phyloP scores from a whole-genome alignment of 305 asterid species.

The Fraxinus sp. region DNA sequence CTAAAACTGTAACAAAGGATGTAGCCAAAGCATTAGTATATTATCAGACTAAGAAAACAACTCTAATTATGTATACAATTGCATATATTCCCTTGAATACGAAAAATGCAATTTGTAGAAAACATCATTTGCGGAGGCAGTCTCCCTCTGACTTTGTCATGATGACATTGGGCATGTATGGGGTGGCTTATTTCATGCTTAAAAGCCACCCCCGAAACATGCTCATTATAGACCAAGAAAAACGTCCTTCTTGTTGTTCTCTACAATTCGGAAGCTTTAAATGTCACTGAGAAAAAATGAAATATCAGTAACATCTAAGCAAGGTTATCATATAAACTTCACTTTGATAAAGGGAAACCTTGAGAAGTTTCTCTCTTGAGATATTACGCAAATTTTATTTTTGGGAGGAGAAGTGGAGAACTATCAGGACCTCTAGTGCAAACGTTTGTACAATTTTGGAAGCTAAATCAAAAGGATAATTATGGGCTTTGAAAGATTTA shows the following conservation, averaged over 20 bases:
- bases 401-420: not conserved
- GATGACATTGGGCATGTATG: not conserved
- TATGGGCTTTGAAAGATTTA: not conserved
- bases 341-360: not conserved
- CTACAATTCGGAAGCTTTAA: not conserved
- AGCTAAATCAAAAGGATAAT: not conserved
- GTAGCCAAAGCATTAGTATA: not conserved
- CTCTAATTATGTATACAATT: not conserved
- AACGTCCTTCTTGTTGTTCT: not conserved
- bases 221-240: not conserved
- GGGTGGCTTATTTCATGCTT: not conserved
- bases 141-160: not conserved
- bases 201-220: not conserved
- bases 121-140: not conserved
- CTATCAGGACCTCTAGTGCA: not conserved
- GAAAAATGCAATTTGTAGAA: not conserved
- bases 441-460: not conserved
- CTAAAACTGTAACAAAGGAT: not conserved
- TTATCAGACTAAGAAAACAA: not conserved
- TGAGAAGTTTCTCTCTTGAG: not conserved
- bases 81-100: slow-evolving; percentile 4
- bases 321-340: not conserved
- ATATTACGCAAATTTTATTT: not conserved
- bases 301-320: not conserved
- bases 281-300: not conserved